Conservation (phyloP, 805 yeast genomes). For the Candida tammaniensis region DNA sequence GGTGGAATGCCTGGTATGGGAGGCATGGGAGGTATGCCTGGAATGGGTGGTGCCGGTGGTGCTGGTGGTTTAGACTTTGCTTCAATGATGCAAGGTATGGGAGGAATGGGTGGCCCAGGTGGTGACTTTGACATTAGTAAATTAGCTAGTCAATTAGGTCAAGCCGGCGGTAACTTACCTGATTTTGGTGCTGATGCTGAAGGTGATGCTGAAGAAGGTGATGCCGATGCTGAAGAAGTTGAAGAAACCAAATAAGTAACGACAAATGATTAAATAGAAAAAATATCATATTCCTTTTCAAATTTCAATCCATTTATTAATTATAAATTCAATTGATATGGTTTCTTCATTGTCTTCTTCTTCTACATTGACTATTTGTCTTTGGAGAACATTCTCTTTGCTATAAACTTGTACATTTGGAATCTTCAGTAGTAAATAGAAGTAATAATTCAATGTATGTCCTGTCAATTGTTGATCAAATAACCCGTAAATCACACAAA, state of each 20-base stretch:
- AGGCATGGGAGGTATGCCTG: slow-evolving; percentile 17
- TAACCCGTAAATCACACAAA: not conserved
- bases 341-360: not conserved
- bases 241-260: slow-evolving; percentile 4
- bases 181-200: slow-evolving; percentile 26
- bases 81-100: slow-evolving; percentile 22
- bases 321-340: not conserved
- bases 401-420: not conserved
- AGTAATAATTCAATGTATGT: slow-evolving; percentile 5
- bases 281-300: not conserved
- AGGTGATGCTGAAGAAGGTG: slow-evolving; percentile 18
- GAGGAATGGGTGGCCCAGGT: slow-evolving; percentile 27
- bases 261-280: slow-evolving; percentile 1
- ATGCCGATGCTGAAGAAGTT: slow-evolving; percentile 18
- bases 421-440: slow-evolving; percentile 4
- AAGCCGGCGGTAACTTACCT: slow-evolving; percentile 31
- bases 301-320: slow-evolving; percentile 6
- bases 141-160: slow-evolving; percentile 44
- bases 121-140: slow-evolving; percentile 33
- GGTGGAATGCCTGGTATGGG: slow-evolving; percentile 28
- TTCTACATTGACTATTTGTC: slow-evolving; percentile 1
- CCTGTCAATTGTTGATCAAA: not conserved
- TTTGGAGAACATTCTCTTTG: not conserved
- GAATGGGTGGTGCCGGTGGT: slow-evolving; percentile 22
- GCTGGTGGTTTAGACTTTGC: slow-evolving; percentile 26